Base-by-base conservation (phyloP, 768 basidiomycete species). In the Paxillus ammoniavirescens region DNA sequence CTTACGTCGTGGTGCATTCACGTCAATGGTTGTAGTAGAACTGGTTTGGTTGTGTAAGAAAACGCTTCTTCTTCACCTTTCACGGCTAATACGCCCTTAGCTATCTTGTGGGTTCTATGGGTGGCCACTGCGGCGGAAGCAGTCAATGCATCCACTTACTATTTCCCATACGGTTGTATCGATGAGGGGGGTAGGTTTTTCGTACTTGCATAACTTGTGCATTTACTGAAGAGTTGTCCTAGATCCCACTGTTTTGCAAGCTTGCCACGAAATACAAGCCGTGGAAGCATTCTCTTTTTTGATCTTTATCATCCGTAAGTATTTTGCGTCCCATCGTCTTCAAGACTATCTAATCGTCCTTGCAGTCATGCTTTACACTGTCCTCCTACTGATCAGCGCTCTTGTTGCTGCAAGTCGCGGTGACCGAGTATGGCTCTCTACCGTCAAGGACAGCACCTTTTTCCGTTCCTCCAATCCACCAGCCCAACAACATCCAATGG, bases 1-100 rank as follows among this genome's bases (percentile, higher is more conserved):
- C 30, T 0, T 70, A 28, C 69, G 74, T 13, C 64, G 60, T 17
- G 75, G 71, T n/a, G 70, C 73, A 1, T 59, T 73, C 42, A 68
- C 73, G 5, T 78, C 77, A 28, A 70, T 68, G 66, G 63, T 76
- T 14, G 53, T 65, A 21, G 62, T 73, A 7, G 77, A 78, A 55
- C 30, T 77, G 14, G 42, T 15, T 13, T 75, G 70, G 72, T 55
- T 75, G 49, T 60, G 74, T 77, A 55, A 59, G 74, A 48, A 23
- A 18, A 36, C 14, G 2, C 15, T 12, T 48, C 21, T 30, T 42
- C 14, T 21, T 45, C 30, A 31, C 30, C 5, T 8, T 13, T 14
- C 8, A 13, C 17, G 14, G 12, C 28, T 42, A 33, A 48, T 30
- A 3, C 43, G 13, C 43, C 28, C 12, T 12, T 49, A 73, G 73